A percentile compares a stretch with the other conserved stretches of the same genome.
Evolutionary conservation across 2,329 filamentous ascomycete genomes (phyloP).

Genomic region (Elsinoe fawcettii): DNA sequence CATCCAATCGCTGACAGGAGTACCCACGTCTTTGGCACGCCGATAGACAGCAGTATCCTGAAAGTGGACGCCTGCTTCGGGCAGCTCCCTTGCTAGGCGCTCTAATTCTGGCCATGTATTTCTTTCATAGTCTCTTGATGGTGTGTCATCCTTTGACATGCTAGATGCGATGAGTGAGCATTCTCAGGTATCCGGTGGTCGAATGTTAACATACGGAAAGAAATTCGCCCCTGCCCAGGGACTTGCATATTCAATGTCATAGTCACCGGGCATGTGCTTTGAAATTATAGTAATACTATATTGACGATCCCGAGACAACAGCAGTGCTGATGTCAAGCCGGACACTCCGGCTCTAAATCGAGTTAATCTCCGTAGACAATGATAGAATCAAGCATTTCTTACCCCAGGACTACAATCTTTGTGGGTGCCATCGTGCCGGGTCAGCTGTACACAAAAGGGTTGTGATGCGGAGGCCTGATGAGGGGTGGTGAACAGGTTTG

Average conservation of each 20-base stretch:
- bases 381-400: slow-evolving; percentile 20
- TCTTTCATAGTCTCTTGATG: slow-evolving; percentile 34
- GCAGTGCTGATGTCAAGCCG: slow-evolving; percentile 57
- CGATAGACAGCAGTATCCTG: slow-evolving; percentile 54
- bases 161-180: slow-evolving; percentile 17
- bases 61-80: slow-evolving; percentile 74
- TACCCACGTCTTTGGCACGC: slow-evolving; percentile 54
- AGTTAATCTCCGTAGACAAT: too few relatives aligned
- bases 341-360: slow-evolving; percentile 53
- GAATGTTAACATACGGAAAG: slow-evolving; percentile 1
- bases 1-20: slow-evolving; percentile 51
- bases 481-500: background rate
- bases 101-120: slow-evolving; percentile 40
- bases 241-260: slow-evolving; percentile 73
- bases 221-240: slow-evolving; percentile 14
- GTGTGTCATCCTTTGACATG: slow-evolving; percentile 31
- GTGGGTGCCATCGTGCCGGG: slow-evolving; percentile 15
- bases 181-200: background rate
- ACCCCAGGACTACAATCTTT: slow-evolving; percentile 44
- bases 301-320: slow-evolving; percentile 49
- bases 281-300: slow-evolving; percentile 64
- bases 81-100: slow-evolving; percentile 48
- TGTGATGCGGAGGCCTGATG: background rate
- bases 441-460: background rate
- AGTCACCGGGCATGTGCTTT: slow-evolving; percentile 91